phyloP scores from a whole-genome alignment of 176 grass and related monocot genomes.

The Triticum urartu region DNA sequence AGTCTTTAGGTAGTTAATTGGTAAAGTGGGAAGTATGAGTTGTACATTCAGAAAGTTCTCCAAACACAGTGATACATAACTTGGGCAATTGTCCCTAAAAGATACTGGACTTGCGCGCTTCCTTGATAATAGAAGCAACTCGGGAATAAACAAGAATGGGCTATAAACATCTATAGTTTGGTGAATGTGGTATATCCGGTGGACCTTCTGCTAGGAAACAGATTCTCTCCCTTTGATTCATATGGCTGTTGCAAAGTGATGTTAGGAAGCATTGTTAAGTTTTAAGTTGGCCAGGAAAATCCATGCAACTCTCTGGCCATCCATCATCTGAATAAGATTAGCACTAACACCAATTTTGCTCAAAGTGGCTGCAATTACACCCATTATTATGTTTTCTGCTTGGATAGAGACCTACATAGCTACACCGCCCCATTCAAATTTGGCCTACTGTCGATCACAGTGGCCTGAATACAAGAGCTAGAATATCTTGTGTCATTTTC shows the following conservation, averaged over 20 bases:
- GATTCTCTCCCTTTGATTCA: neutral
- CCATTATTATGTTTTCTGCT: neutral
- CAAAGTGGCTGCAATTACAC: neutral
- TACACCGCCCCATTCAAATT: neutral
- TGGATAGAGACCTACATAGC: neutral
- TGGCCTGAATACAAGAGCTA: neutral
- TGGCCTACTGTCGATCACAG: neutral
- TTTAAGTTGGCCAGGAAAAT: neutral
- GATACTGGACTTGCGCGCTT: neutral
- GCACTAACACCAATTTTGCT: neutral
- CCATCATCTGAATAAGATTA: conserved; percentile 14
- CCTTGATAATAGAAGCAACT: neutral
- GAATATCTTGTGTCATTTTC: neutral
- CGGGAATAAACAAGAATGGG: neutral
- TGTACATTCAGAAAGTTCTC: neutral
- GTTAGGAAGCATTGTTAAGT: neutral
- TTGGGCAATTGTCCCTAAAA: neutral
- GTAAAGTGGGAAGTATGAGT: neutral
- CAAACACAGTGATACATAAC: neutral
- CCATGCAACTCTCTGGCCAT: neutral
- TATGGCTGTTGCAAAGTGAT: neutral
- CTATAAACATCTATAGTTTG: neutral
- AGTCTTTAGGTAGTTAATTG: neutral
- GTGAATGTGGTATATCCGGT: neutral
- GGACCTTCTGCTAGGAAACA: neutral